phyloP scores from a whole-genome alignment of 108 stramenopile species.

The Cyclostephanos tholiformis region DNA sequence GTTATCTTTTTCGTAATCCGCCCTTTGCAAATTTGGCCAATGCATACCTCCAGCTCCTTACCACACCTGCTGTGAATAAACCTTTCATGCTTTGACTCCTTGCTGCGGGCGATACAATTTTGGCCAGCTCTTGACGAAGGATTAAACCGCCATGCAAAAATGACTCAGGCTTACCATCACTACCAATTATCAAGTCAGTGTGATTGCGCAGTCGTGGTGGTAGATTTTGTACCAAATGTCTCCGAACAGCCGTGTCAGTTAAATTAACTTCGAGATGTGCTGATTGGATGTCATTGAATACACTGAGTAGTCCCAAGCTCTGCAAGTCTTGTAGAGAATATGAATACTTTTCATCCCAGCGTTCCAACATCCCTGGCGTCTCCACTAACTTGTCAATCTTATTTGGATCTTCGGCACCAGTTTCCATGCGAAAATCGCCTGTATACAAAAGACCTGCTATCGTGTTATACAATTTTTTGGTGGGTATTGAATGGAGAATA shows the following conservation, averaged over 20 bases:
- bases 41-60: conserved; percentile 71
- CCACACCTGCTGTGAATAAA: conserved; percentile 69
- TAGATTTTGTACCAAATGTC: conserved; percentile 28
- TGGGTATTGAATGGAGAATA: conserved; percentile 14
- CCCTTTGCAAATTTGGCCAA: conserved; percentile 82
- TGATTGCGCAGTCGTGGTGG: conserved; percentile 39
- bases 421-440: conserved; percentile 83
- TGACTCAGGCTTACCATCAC: too few species aligned
- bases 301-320: conserved; percentile 45
- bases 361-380: conserved; percentile 69
- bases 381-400: conserved; percentile 77
- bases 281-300: neutral
- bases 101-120: conserved; percentile 74
- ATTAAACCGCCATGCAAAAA: conserved; percentile 23
- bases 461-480: conserved; percentile 37
- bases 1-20: conserved; percentile 22
- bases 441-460: conserved; percentile 80
- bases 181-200: conserved; percentile 41
- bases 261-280: conserved; percentile 46
- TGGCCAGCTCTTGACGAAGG: conserved; percentile 35
- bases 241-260: conserved; percentile 24
- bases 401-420: conserved; percentile 83
- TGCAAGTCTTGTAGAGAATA: conserved; percentile 39
- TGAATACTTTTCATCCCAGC: conserved; percentile 68
- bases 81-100: conserved; percentile 82